Conservation (phyloP, 345 rosid species). For the Leavenworthia alabamica region DNA sequence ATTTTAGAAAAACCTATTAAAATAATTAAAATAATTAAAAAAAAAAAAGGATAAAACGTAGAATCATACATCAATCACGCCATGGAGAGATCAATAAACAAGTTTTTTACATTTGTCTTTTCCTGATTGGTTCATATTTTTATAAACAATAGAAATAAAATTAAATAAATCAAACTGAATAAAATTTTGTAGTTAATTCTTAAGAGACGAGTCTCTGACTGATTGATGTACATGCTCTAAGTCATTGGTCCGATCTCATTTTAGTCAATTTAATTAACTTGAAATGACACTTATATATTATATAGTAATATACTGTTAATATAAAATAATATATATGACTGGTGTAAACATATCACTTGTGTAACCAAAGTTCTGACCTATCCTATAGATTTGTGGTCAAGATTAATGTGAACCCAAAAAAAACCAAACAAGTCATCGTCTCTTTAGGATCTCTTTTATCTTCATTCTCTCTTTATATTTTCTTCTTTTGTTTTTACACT, state of each 20-base stretch:
- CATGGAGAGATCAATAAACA: too few relatives aligned
- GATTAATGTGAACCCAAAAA: constrained; percentile 22
- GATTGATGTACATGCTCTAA: too few relatives aligned
- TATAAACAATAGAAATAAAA: too few relatives aligned
- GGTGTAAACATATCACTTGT: background rate
- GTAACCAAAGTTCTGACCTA: background rate
- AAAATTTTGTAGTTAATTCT: too few relatives aligned
- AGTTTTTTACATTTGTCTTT: too few relatives aligned
- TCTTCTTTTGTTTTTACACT: background rate
- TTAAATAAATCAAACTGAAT: too few relatives aligned
- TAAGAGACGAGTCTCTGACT: too few relatives aligned
- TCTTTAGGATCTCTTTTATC: constrained; percentile 4
- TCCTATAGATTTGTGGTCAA: constrained; percentile 1
- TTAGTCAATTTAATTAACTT: background rate
- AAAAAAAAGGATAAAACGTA: too few relatives aligned
- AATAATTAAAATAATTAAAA: too few relatives aligned
- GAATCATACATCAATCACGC: too few relatives aligned
- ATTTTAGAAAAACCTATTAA: too few relatives aligned
- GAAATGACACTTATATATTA: background rate
- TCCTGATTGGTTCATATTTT: too few relatives aligned
- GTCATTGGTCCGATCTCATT: background rate
- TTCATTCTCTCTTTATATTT: constrained; percentile 3
- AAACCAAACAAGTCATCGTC: constrained; percentile 5
- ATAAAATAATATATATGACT: background rate
- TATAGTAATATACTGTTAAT: background rate